Conservation (phyloP, 1,139 yeast species). For the Candida sanyaensis region DNA sequence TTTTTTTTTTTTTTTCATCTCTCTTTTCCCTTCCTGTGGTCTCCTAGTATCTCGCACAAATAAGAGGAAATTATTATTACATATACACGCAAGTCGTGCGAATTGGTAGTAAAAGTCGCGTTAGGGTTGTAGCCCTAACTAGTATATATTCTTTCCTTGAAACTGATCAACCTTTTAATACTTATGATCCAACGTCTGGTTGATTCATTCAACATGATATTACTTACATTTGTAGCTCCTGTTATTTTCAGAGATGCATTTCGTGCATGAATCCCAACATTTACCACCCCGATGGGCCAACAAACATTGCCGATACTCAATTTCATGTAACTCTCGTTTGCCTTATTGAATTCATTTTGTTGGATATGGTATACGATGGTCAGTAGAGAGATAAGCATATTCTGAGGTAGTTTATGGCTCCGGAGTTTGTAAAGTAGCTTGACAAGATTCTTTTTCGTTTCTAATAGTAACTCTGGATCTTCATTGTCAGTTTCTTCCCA, state of each 20-base stretch:
- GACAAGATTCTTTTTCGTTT: conserved; percentile 63
- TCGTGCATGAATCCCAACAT: conserved; percentile 79
- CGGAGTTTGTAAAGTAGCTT: conserved; percentile 63
- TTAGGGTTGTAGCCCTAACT: conserved; percentile 16
- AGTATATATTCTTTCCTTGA: conserved; percentile 34
- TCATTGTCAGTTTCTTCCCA: conserved; percentile 33
- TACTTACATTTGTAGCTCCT: conserved; percentile 52
- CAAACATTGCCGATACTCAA: conserved; percentile 86
- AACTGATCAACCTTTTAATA: conserved; percentile 68
- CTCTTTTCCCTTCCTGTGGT: neutral
- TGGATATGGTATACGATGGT: conserved; percentile 67
- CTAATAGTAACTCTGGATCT: conserved; percentile 30
- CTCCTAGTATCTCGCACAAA: neutral
- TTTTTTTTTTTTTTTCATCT: conserved; percentile 5
- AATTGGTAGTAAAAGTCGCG: neutral
- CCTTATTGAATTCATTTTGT: conserved; percentile 48
- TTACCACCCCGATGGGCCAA: conserved; percentile 88
- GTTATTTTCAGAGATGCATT: conserved; percentile 49
- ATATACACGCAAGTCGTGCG: conserved; percentile 1
- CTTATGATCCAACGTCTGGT: conserved; percentile 80
- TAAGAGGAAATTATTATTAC: neutral
- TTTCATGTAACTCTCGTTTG: conserved; percentile 72
- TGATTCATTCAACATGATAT: conserved; percentile 75
- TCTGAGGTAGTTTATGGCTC: conserved; percentile 38
- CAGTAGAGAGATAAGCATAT: conserved; percentile 56